phyloP scores from a whole-genome alignment of 371 early-diverging fungal genomes.

The Apophysomyces trapeziformis region DNA sequence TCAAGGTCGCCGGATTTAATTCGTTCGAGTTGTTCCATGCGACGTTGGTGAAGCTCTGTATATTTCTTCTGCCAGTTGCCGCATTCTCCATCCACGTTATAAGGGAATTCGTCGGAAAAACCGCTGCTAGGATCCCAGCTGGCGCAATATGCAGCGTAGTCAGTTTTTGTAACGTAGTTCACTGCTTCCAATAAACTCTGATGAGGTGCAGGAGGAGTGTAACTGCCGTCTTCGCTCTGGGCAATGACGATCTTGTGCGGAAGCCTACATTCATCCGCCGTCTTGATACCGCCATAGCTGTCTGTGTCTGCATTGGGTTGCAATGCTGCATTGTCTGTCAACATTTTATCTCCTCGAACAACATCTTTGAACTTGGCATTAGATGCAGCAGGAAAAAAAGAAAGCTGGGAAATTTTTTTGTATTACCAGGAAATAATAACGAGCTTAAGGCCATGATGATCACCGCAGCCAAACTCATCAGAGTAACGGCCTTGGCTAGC shows the following conservation, averaged over 20 bases:
- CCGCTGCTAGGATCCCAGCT: conserved; percentile 26
- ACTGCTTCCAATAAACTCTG: conserved; percentile 28
- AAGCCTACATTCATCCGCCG: conserved; percentile 16
- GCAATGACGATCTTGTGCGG: conserved; percentile 27
- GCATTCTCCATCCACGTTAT: conserved; percentile 30
- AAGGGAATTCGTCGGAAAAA: conserved; percentile 18
- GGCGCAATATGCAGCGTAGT: conserved; percentile 29
- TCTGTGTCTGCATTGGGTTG: not conserved
- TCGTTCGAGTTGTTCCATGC: conserved; percentile 26
- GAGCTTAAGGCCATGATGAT: conserved; percentile 30
- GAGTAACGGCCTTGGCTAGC: conserved; percentile 31
- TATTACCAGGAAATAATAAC: conserved; percentile 29
- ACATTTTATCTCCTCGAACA: not conserved
- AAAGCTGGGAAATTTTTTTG: not conserved
- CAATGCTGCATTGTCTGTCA: not conserved
- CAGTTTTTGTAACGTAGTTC: conserved; percentile 15
- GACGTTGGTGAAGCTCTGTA: conserved; percentile 26
- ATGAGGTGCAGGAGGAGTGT: conserved; percentile 41
- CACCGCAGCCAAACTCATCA: conserved; percentile 27
- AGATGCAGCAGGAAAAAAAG: not conserved
- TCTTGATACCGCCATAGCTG: conserved; percentile 9
- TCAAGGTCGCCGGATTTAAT: conserved; percentile 24
- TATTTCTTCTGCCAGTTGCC: conserved; percentile 43
- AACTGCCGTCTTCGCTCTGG: conserved; percentile 30
- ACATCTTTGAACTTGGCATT: not conserved